Conservation (phyloP, 768 basidiomycete genomes). For the Paxillus involutus region DNA sequence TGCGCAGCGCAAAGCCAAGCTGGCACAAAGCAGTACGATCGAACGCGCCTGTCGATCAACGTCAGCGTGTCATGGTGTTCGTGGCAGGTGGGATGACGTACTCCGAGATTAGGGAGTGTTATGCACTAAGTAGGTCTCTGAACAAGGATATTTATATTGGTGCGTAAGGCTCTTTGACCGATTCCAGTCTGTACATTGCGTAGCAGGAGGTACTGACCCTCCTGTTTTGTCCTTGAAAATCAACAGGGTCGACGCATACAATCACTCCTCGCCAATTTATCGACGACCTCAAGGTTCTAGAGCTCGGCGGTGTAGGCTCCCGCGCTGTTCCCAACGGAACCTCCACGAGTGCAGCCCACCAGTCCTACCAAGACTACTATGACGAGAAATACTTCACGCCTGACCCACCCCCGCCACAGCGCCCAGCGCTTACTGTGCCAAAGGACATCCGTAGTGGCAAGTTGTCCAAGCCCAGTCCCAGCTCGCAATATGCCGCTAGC, state of each 20-base stretch:
- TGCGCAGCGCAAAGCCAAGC: conserved; percentile 85
- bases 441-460: conserved; percentile 27
- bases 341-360: conserved; percentile 43
- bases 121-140: conserved; percentile 68
- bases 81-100: conserved; percentile 95
- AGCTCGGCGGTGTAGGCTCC: conserved; percentile 84
- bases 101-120: conserved; percentile 90
- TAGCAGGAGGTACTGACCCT: conserved; percentile 43
- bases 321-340: conserved; percentile 69
- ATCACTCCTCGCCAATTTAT: conserved; percentile 82
- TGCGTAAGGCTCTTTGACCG: conserved; percentile 40
- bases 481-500: conserved; percentile 53
- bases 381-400: conserved; percentile 70
- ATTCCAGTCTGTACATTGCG: conserved; percentile 33
- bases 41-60: conserved; percentile 48
- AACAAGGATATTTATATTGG: conserved; percentile 94
- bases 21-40: conserved; percentile 81
- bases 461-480: conserved; percentile 38
- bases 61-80: conserved; percentile 84
- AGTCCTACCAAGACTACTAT: conserved; percentile 73
- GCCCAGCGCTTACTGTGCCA: conserved; percentile 22
- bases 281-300: conserved; percentile 84
- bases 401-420: conserved; percentile 33
- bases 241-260: conserved; percentile 84
- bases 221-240: not conserved